A percentile compares a stretch with the other conserved stretches of the same genome.
phyloP scores from a whole-genome alignment of 371 early-diverging fungal genomes.

The Conidiobolus incongruus region DNA sequence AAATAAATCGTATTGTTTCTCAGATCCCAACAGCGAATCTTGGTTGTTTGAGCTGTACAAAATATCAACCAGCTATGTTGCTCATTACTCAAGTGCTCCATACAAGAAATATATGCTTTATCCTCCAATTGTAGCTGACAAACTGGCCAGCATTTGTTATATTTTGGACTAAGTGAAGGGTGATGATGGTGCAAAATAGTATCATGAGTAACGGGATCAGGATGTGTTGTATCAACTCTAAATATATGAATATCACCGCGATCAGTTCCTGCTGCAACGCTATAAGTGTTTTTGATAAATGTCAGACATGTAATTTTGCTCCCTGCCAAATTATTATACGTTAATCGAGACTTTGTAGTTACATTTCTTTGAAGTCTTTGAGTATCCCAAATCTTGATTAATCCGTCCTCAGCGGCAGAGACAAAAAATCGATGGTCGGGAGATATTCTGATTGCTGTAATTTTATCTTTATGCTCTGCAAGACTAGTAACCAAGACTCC shows the following conservation, averaged over 20 bases:
- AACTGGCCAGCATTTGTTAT: constrained; percentile 30
- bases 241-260: constrained; percentile 70
- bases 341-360: constrained; percentile 51
- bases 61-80: constrained; percentile 5
- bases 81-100: constrained; percentile 55
- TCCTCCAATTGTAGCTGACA: constrained; percentile 23
- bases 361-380: constrained; percentile 58
- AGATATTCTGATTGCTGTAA: constrained; percentile 47
- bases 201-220: neutral
- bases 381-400: constrained; percentile 76
- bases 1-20: constrained; percentile 43
- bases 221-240: constrained; percentile 14
- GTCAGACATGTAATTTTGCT: constrained; percentile 40
- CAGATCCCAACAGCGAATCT: constrained; percentile 50
- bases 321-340: constrained; percentile 43
- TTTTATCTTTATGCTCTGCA: constrained; percentile 56
- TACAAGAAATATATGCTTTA: constrained; percentile 31
- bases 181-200: constrained; percentile 6
- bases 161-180: constrained; percentile 21
- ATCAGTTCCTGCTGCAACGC: constrained; percentile 62
- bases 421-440: constrained; percentile 66
- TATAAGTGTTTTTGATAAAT: constrained; percentile 57
- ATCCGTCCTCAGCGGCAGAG: constrained; percentile 63
- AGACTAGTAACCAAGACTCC: constrained; percentile 56
- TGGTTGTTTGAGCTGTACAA: constrained; percentile 9